Evolutionary conservation across 192 early-diverging fungal genomes (phyloP).

Genomic region (Coemansia sp.): DNA sequence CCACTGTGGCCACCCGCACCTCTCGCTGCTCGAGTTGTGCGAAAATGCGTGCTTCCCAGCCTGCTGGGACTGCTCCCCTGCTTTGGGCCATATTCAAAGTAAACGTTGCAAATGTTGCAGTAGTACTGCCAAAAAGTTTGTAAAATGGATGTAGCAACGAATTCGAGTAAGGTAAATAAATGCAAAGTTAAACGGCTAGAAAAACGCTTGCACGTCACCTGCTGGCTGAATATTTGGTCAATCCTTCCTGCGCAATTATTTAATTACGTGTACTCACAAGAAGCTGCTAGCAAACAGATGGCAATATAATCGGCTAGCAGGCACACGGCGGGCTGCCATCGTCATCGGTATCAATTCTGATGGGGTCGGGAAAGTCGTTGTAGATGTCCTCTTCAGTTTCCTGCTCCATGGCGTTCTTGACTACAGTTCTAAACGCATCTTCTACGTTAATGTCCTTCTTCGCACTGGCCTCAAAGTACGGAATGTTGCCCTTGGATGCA

Average conservation of each 20-base stretch:
- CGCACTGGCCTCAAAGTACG: slow-evolving; percentile 98
- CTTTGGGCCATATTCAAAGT: slow-evolving; percentile 20
- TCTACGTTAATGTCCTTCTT: slow-evolving; percentile 99
- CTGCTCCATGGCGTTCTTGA: slow-evolving; percentile 91
- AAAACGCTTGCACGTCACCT: neutral
- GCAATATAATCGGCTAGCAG: slow-evolving; percentile 56
- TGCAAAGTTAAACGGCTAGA: neutral
- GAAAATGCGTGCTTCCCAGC: slow-evolving; percentile 48
- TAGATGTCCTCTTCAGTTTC: slow-evolving; percentile 68
- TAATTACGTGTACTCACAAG: neutral
- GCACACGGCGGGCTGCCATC: slow-evolving; percentile 65
- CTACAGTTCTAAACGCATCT: slow-evolving; percentile 93
- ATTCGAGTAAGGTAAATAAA: too few species aligned
- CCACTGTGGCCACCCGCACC: slow-evolving; percentile 45
- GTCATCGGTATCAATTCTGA: slow-evolving; percentile 80
- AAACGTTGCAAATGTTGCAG: neutral
- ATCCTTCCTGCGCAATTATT: neutral
- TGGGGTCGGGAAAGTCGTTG: slow-evolving; percentile 85
- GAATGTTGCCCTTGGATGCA: slow-evolving; percentile 92
- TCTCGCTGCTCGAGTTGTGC: slow-evolving; percentile 51
- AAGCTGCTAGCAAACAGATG: neutral
- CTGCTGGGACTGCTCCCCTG: slow-evolving; percentile 12
- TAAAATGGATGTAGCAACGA: neutral
- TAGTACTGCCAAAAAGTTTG: slow-evolving; percentile 1
- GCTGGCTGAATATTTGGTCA: slow-evolving; percentile 1